Evolutionary conservation across 352 stramenopile species (phyloP), one percentile per base, ranked within the genome.

Genomic region (Globisporangium yorkense): DNA sequence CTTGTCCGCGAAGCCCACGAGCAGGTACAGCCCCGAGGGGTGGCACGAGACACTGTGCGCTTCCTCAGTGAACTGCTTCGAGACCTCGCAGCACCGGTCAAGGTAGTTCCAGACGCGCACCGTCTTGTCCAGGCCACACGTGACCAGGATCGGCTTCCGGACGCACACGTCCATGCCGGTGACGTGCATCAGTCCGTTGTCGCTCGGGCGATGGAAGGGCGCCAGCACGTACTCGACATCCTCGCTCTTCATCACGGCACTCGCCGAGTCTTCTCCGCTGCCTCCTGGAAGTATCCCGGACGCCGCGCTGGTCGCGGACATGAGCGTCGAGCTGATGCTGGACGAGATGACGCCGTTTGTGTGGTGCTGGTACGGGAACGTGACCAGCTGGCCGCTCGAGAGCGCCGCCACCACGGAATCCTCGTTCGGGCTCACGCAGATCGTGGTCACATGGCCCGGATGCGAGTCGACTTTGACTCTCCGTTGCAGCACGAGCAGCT

Each of bases 21-120:
- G 79, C 35, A 97, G 59, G 29, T 92, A 78, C 33, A 94, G 68
- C 0, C 94, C 94, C 0, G 84, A 96, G 13, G 94, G 94, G 61
- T 98, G 94, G 57, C 98, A 91, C 4, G 92, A 80, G 27, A 97
- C 74, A 13, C 78, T 88, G 39, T 87, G 74, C 15, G 88, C 80
- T 47, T 97, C 89, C 53, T 98, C 94, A 35, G 83, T 84, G 67
- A 97, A 98, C 51, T 80, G 75, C 54, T 96, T 96, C 65, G 90
- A 79, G 44, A 98, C 56, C 96, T 92, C 72, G 6, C 86, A 84
- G 53, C 87, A 97, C 8, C 92, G 97, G 59, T 96, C 88, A 40
- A 96, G 49, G 67, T 97, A 98, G 69, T 98, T 98, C 94, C 94
- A 98, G 24, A 98, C 71, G 35, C 92, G 80, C 15, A 98, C 77